Evolutionary conservation across 495 filamentous ascomycete species (phyloP), one percentile per base, ranked within the genome.

Genomic region (Penicillium steckii): DNA sequence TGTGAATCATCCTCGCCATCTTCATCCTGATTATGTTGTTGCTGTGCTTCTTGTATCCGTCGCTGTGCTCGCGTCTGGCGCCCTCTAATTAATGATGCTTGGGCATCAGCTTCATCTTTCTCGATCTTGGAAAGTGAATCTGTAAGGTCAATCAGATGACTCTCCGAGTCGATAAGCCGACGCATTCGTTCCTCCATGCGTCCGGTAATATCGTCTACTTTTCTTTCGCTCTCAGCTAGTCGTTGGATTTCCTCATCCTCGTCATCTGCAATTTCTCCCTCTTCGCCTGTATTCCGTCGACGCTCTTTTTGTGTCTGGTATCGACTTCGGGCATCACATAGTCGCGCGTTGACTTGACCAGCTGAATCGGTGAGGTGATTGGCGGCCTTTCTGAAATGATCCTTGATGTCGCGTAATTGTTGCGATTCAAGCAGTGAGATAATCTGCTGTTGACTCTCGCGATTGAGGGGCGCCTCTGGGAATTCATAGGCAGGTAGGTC

Each of bases 401-500:
- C 59, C 32, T 70, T 69, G 0, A 79, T 49, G 1, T 52, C 46
- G 12, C 63, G 59, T n/a, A 73, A 48, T n/a, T 57, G 40, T 17
- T 66, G 57, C 10, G 65, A 58, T 19, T 64, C 48, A 4, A 70
- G 55, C 9, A 80, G 66, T 3, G 54, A 25, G 0, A 66, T 32
- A 12, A 81, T 67, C 0, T 67, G 61, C 10, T 55, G 49, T 40
- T 73, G 69, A 27, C 60, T 59, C 17, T 64, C 61, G 13, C 51
- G 37, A 29, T 66, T 75, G 4, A 79, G 78, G 9, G 84, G 76
- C 26, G 70, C 77, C 15, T 73, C 57, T 10, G 79, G 83, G 1
- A 78, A 61, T 55, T 88, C 74, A 65, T 90, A 89, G 7, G 71
- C 59, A 3, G 85, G 85, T 8, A 86, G 67, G 0, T 70, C 61